These are phyloP conservation scores for Blastomyces gilchristii DNA, from an alignment of 2,329 filamentous ascomycete species.

Conservation along the genomic window DNA sequence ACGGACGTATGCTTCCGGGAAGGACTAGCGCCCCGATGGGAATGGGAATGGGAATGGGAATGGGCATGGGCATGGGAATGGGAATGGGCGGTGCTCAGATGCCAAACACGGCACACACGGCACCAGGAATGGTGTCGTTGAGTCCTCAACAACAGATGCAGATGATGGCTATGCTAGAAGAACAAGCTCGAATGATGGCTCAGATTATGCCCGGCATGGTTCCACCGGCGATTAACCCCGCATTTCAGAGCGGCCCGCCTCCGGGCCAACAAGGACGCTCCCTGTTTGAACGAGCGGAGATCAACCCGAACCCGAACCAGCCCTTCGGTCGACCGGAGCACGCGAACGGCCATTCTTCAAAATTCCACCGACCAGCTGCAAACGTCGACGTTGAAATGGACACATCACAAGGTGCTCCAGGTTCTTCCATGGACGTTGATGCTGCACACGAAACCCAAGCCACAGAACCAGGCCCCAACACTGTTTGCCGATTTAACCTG, in stretches of 20 bases:
- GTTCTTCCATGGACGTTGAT: slow-evolving; percentile 24
- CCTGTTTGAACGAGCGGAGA: slow-evolving; percentile 62
- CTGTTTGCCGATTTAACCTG: slow-evolving; percentile 80
- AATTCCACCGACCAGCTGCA: slow-evolving; percentile 8
- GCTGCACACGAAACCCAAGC: slow-evolving; percentile 30
- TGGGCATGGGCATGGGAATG: slow-evolving; percentile 15
- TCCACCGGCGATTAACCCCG: slow-evolving; percentile 44
- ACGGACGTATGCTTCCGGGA: slow-evolving; percentile 37
- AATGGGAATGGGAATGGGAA: slow-evolving; percentile 29
- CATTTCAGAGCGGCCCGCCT: slow-evolving; percentile 40
- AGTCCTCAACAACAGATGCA: slow-evolving; percentile 61
- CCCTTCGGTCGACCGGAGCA: background rate
- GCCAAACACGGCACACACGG: slow-evolving; percentile 33
- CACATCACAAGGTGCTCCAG: slow-evolving; percentile 30
- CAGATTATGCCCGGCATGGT: slow-evolving; percentile 53
- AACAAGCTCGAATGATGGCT: slow-evolving; percentile 78
- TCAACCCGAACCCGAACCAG: slow-evolving; percentile 24
- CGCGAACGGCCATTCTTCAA: slow-evolving; percentile 2
- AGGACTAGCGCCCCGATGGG: slow-evolving; percentile 35
- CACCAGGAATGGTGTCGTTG: slow-evolving; percentile 44
- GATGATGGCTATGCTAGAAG: slow-evolving; percentile 67
- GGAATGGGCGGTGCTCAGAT: slow-evolving; percentile 20
- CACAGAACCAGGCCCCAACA: slow-evolving; percentile 49
- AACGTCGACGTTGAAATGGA: slow-evolving; percentile 17
- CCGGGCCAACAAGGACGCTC: slow-evolving; percentile 44